Conservation (phyloP, 805 yeast species). For the Candida palmyrensis region DNA sequence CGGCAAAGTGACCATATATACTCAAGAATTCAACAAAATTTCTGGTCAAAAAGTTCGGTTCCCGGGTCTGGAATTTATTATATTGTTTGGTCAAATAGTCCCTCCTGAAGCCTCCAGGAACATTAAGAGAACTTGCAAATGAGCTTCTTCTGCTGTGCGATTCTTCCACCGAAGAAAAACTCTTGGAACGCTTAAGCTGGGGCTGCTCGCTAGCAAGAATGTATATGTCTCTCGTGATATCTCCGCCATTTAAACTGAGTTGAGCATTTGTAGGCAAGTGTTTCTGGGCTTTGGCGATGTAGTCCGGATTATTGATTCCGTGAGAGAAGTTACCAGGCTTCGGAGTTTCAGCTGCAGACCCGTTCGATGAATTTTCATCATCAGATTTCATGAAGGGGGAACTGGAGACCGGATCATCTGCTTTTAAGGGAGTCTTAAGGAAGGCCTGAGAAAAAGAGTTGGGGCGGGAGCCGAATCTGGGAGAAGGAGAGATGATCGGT, state of each 20-base stretch:
- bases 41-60: conserved; percentile 53
- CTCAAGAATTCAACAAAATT: conserved; percentile 75
- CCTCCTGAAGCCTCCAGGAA: conserved; percentile 82
- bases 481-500: conserved; percentile 16
- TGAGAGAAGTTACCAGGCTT: conserved; percentile 11
- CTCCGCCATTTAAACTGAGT: conserved; percentile 43
- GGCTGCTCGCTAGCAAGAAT: conserved; percentile 13
- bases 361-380: conserved; percentile 13
- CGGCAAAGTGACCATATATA: conserved; percentile 83
- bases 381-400: conserved; percentile 8
- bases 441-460: conserved; percentile 12
- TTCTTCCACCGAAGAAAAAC: conserved; percentile 21
- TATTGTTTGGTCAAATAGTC: conserved; percentile 45
- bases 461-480: conserved; percentile 10
- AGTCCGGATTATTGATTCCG: conserved; percentile 26
- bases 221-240: conserved; percentile 46
- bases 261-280: conserved; percentile 19
- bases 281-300: conserved; percentile 26
- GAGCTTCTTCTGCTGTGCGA: conserved; percentile 47
- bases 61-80: conserved; percentile 13
- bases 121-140: conserved; percentile 60
- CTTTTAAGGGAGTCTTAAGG: conserved; percentile 13
- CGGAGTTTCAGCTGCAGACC: no score
- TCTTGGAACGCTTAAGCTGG: conserved; percentile 11
- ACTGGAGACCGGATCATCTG: conserved; percentile 5